Base-by-base conservation (phyloP, 176 grass and related monocot species). In the Zoysia pacifica region DNA sequence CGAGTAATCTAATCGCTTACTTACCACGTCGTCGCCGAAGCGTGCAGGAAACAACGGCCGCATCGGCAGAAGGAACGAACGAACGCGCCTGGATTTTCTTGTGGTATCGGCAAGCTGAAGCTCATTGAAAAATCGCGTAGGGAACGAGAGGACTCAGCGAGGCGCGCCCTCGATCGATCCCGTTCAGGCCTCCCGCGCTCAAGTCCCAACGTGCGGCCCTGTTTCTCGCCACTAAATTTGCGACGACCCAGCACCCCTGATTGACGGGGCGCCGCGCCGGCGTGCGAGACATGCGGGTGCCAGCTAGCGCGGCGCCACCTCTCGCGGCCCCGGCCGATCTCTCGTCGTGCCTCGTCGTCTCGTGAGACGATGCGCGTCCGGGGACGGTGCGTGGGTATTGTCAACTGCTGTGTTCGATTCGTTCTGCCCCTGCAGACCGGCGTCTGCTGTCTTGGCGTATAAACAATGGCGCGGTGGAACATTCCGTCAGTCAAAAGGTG, bases 191-290 rank as follows among this genome's bases (percentile, higher is more conserved):
- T 58, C 55, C 55, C 55, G 6, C 0, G 2, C 3, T 10, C 18
- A 38, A 3, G 18, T 11, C 67, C 20, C 80, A 54, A 84, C 87
- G 87, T 86, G 87, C 79, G 9, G 5, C 62, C 79, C 79, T 56
- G 48, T 78, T 68, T n/a, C 2, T 18, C 15, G 74, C 5, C 78
- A 86, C 83, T 58, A 37, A 77, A 44, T 65, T 43, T 9, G 78
- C 78, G 83, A 78, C 73, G 73, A 82, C 81, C 39, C 82, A 67
- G 56, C 67, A 82, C 82, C 28, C 82, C 51, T 58, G 76, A 41
- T 58, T 53, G 67, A 65, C 58, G 11, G 46, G 63, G 35, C 75
- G 61, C 60, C 75, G 37, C 38, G 50, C 50, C 51, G 38, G 46
- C 19, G 70, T 80, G 82, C 73, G 55, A 58, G 81, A 56, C 54